Percentiles rank a stretch among this genome's conserved stretches.
These are phyloP conservation scores for Corylus heterophylla DNA, from an alignment of 306 rosid species.

Conservation along the genomic window DNA sequence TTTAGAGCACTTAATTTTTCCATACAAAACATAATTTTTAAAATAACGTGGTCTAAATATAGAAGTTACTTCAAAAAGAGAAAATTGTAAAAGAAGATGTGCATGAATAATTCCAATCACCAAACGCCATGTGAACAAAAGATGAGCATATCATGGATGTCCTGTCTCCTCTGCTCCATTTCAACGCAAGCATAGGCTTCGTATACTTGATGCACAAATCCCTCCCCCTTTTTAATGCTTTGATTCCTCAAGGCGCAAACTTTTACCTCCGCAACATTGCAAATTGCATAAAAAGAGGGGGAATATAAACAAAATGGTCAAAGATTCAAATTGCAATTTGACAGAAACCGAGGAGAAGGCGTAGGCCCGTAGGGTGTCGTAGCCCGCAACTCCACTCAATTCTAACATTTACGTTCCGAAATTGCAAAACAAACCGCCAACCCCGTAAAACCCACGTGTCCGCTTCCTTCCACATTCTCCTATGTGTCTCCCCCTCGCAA, in stretches of 20 bases:
- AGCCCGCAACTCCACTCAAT: neutral
- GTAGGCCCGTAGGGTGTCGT: neutral
- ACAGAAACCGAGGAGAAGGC: neutral
- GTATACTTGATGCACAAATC: neutral
- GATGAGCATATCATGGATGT: too few species aligned
- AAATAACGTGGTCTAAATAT: too few species aligned
- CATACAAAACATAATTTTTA: too few species aligned
- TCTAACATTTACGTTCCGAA: neutral
- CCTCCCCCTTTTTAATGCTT: neutral
- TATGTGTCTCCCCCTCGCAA: constrained; percentile 28
- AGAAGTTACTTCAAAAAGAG: too few species aligned
- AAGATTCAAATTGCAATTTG: neutral
- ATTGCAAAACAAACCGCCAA: neutral
- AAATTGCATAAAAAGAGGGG: neutral
- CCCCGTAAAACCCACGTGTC: constrained; percentile 31
- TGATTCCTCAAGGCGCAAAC: neutral
- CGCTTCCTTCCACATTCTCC: neutral
- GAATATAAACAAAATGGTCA: too few species aligned
- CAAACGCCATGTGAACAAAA: too few species aligned
- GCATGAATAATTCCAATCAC: too few species aligned
- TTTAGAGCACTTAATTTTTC: too few species aligned
- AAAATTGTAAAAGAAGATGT: too few species aligned
- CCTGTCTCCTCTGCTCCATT: neutral
- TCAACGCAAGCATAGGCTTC: neutral
- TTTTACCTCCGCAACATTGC: neutral